Evolutionary conservation across 805 yeast species (phyloP).

Genomic region (Ogataea pini): DNA sequence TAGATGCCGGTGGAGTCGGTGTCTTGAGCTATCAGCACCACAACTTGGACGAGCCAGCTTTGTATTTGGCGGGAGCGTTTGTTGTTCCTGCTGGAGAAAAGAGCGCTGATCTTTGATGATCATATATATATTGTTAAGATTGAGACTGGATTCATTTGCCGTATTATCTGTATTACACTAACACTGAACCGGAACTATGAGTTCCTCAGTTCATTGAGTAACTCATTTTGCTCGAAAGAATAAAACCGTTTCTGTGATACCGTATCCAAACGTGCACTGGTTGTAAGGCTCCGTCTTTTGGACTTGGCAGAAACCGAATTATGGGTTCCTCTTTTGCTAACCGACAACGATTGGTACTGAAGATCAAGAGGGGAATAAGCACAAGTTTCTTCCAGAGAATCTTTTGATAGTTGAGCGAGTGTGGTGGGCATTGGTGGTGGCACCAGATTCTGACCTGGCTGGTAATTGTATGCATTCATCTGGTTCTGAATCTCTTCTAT

Average conservation of each 20-base stretch:
- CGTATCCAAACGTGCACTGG: slow-evolving; percentile 13
- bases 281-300: slow-evolving; percentile 22
- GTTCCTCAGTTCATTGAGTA: slow-evolving; percentile 46
- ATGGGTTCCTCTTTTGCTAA: slow-evolving; percentile 3
- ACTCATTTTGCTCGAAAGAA: slow-evolving; percentile 54
- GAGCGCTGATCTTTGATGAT: slow-evolving; percentile 35
- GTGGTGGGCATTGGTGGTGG: slow-evolving; percentile 9
- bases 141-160: too few relatives aligned
- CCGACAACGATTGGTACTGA: slow-evolving; percentile 13
- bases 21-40: slow-evolving; percentile 89
- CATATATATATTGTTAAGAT: too few relatives aligned
- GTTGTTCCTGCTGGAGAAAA: slow-evolving; percentile 67
- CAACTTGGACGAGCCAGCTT: slow-evolving; percentile 82
- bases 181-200: too few relatives aligned
- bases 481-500: slow-evolving; percentile 37
- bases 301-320: neutral
- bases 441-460: slow-evolving; percentile 4
- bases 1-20: slow-evolving; percentile 96
- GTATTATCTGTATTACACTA: too few relatives aligned
- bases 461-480: slow-evolving; percentile 21
- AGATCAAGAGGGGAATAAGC: slow-evolving; percentile 12
- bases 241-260: slow-evolving; percentile 35
- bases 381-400: neutral
- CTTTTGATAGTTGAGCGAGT: slow-evolving; percentile 5
- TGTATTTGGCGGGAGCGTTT: slow-evolving; percentile 82